A percentile compares a stretch with the other conserved stretches of the same genome.
Evolutionary conservation across 1,284 basidiomycete species (phyloP).

Genomic region (Ceratobasidium sp.): DNA sequence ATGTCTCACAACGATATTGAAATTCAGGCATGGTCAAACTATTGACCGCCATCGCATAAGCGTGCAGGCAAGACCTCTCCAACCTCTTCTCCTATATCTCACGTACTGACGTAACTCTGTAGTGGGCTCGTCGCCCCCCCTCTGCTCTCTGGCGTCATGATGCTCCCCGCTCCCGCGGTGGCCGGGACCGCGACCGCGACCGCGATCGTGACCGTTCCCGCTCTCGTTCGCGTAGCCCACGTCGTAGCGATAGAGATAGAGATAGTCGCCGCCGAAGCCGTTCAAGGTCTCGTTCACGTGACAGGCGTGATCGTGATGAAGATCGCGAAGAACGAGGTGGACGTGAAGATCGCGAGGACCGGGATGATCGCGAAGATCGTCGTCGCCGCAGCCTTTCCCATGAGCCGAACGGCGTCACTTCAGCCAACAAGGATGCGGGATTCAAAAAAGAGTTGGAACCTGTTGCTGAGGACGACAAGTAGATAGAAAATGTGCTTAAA

Average conservation of each 20-base stretch:
- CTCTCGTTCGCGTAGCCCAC: slow-evolving; percentile 61
- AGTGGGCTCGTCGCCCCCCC: slow-evolving; percentile 94
- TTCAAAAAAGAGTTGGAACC: slow-evolving; percentile 66
- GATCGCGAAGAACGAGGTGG: slow-evolving; percentile 56
- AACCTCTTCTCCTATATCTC: slow-evolving; percentile 20
- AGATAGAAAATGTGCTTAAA: slow-evolving; percentile 44
- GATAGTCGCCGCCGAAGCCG: slow-evolving; percentile 50
- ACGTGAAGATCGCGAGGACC: slow-evolving; percentile 52
- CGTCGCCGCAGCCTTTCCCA: slow-evolving; percentile 45
- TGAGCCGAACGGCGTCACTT: slow-evolving; percentile 54
- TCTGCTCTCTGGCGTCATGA: slow-evolving; percentile 89
- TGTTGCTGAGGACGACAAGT: slow-evolving; percentile 64
- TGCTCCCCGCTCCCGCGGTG: slow-evolving; percentile 59
- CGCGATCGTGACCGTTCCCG: slow-evolving; percentile 54
- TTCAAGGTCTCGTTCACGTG: slow-evolving; percentile 49
- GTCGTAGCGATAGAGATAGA: slow-evolving; percentile 58
- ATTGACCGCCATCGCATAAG: slow-evolving; percentile 87
- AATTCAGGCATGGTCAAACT: slow-evolving; percentile 80
- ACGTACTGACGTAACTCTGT: slow-evolving; percentile 28
- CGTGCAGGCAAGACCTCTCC: slow-evolving; percentile 71
- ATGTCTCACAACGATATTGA: slow-evolving; percentile 29
- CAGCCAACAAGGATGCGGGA: slow-evolving; percentile 65
- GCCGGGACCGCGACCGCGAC: slow-evolving; percentile 54
- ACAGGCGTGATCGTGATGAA: slow-evolving; percentile 56
- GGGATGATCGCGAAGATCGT: slow-evolving; percentile 52